Evolutionary conservation across 768 basidiomycete species (phyloP), one percentile per base, ranked within the genome.

Genomic region (Tulasnella sp.): DNA sequence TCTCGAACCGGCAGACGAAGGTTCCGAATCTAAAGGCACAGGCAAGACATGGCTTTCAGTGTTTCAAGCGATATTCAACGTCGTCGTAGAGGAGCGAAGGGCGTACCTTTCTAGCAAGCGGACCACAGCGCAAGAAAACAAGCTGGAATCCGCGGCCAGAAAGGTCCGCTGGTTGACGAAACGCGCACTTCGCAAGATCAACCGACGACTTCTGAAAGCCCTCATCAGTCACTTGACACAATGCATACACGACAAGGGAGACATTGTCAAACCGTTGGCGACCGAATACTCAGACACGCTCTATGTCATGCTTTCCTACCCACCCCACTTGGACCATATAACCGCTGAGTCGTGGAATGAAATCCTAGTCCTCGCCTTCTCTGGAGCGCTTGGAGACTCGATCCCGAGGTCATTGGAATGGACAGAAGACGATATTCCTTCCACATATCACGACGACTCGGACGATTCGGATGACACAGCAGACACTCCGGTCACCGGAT

Each of bases 251-350:
- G 77, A 86, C 76, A 81, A 83, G 26, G 82, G 83, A 41, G 77
- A 82, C 40, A 80, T 97, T 16, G 83, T 89, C 73, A 77, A 81
- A 3, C 87, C 88, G 0, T 83, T 94, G 3, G 88, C 91, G 12
- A 80, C 92, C 74, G 88, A 95, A 79, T 95, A 94, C 78, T 83
- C 90, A 71, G 95, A 95, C 78, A 84, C 90, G 0, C 82, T 97
- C 65, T 86, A 86, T 71, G 82, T 81, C 72, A 77, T 98, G 9
- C 81, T 92, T 67, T 81, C 82, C 72, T 89, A 87, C 79, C 78
- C 81, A 2, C 89, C 93, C 2, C 95, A 98, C 80, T 82, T 95
- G 71, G 90, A 95, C 59, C 87, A 90, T 76, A 77, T 95, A 67
- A 86, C 86, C 11, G 81, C 84, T 40, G 81, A 82, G 0, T 80